phyloP scores from a whole-genome alignment of 2,329 filamentous ascomycete species.

The Alternaria postmessia region DNA sequence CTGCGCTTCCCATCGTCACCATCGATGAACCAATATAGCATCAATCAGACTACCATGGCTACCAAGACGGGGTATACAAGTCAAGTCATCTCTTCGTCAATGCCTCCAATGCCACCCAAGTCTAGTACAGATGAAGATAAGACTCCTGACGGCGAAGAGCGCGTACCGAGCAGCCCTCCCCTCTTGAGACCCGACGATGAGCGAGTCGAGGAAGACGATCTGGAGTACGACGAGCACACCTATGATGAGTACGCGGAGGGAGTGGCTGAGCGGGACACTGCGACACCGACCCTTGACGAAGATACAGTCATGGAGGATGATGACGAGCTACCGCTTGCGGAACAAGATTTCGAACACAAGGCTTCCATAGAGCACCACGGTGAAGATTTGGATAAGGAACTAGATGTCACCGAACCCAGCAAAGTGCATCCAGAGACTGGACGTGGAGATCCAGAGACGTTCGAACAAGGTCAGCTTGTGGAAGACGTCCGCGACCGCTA shows the following conservation, averaged over 20 bases:
- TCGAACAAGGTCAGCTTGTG: constrained; percentile 20
- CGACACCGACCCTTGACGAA: constrained; percentile 16
- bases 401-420: constrained; percentile 16
- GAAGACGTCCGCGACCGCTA: not conserved
- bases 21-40: constrained; percentile 45
- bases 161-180: constrained; percentile 51
- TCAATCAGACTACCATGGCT: constrained; percentile 46
- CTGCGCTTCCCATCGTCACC: constrained; percentile 50
- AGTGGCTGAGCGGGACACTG: constrained; percentile 13
- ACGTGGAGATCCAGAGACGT: constrained; percentile 36
- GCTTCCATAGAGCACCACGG: constrained; percentile 4
- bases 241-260: constrained; percentile 31
- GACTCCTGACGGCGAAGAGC: constrained; percentile 32
- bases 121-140: constrained; percentile 28
- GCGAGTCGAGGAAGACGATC: constrained; percentile 35
- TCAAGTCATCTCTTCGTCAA: constrained; percentile 43
- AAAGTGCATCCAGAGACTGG: constrained; percentile 19
- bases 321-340: constrained; percentile 32
- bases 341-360: constrained; percentile 20
- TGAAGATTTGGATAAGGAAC: constrained; percentile 12
- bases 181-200: constrained; percentile 25
- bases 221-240: constrained; percentile 35
- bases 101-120: constrained; percentile 40
- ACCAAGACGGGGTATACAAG: constrained; percentile 42
- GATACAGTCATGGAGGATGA: constrained; percentile 32